Conservation (phyloP, 768 basidiomycete genomes). For the Tylopilus subfusipes region DNA sequence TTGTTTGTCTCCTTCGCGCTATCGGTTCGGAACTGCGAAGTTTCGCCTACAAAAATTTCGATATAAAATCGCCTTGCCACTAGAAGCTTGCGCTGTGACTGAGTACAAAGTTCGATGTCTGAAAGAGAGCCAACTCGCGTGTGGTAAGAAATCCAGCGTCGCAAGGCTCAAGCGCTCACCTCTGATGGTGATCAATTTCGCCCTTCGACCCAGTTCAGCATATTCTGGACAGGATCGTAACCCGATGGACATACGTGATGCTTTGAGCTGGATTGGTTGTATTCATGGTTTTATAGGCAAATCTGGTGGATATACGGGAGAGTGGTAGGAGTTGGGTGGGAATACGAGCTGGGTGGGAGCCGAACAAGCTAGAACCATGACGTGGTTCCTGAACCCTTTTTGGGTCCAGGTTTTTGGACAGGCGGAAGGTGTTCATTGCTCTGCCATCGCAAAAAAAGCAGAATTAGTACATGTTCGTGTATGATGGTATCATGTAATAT, state of each 20-base stretch:
- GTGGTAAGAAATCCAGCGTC: no score
- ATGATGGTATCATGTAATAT: no score
- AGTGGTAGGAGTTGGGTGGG: no score
- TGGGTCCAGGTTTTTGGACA: no score
- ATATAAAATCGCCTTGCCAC: not conserved
- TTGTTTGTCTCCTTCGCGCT: not conserved
- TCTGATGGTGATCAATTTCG: not conserved
- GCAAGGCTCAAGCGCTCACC: not conserved
- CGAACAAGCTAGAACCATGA: no score
- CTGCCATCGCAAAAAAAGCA: no score
- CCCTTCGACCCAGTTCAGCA: not conserved
- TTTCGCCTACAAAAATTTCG: not conserved
- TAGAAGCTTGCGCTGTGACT: not conserved
- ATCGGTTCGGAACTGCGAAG: not conserved
- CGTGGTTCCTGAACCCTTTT: no score
- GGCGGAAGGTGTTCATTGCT: no score
- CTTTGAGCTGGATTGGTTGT: not conserved
- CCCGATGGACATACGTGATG: not conserved
- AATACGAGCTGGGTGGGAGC: no score
- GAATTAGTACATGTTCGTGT: no score
- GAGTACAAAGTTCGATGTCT: slow-evolving; percentile 2
- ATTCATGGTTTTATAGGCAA: not conserved
- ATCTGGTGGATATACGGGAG: no score
- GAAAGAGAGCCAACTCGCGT: not conserved
- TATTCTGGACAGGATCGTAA: no score